Percentiles rank a stretch among this genome's conserved stretches.
Conservation (phyloP, 257 asterid genomes). For the Fraxinus anomala region DNA sequence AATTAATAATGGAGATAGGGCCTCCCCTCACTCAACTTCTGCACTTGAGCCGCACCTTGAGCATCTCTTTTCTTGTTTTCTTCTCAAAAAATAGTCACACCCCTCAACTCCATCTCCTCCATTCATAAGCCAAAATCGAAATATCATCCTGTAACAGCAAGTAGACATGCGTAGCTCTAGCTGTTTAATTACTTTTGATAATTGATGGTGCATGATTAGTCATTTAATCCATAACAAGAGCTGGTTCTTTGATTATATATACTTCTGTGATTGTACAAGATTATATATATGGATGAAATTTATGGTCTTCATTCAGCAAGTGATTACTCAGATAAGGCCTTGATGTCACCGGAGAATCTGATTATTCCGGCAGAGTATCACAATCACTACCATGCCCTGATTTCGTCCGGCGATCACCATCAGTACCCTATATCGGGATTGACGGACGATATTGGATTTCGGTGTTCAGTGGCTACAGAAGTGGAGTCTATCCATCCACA, state of each 20-base stretch:
- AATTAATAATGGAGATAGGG: conserved; percentile 38
- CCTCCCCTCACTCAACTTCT: conserved; percentile 32
- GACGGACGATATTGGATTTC: conserved; percentile 33
- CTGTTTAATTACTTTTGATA: background rate
- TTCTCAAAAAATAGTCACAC: conserved; percentile 18
- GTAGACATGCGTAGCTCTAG: background rate
- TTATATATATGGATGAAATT: conserved; percentile 35
- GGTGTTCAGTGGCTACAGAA: conserved; percentile 26
- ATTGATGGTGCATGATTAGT: background rate
- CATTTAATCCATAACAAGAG: too few species aligned
- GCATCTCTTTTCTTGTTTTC: conserved; percentile 30
- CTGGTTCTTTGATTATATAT: too few species aligned
- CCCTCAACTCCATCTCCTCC: background rate
- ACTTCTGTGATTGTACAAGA: too few species aligned
- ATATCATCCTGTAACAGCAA: background rate
- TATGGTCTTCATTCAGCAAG: conserved; percentile 30
- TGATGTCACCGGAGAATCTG: conserved; percentile 41
- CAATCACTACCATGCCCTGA: conserved; percentile 18
- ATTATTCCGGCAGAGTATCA: conserved; percentile 35
- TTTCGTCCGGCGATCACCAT: conserved; percentile 24
- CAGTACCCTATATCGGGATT: conserved; percentile 30
- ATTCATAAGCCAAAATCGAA: background rate
- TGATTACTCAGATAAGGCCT: conserved; percentile 28
- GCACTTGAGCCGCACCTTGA: conserved; percentile 24
- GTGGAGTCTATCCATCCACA: conserved; percentile 13